A percentile compares a stretch with the other conserved stretches of the same genome.
Evolutionary conservation across 345 rosid genomes (phyloP).

Genomic region (Raphanus raphanistrum): DNA sequence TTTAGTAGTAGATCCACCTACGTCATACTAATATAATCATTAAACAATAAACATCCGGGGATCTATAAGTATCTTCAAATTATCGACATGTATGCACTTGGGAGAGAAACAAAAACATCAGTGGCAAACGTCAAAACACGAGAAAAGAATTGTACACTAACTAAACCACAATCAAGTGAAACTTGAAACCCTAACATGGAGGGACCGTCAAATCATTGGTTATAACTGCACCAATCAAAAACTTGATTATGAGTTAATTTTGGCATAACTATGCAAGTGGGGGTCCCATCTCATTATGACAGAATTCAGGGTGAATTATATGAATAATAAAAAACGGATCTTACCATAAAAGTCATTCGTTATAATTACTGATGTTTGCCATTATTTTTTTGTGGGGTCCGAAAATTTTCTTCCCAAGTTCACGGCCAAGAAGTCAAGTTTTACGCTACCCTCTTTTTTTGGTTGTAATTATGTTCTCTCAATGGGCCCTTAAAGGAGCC

Average conservation of each 20-base stretch:
- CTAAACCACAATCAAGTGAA: conserved; percentile 35
- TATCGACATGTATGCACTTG: background rate
- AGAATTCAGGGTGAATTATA: conserved; percentile 3
- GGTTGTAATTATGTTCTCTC: background rate
- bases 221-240: conserved; percentile 43
- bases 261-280: conserved; percentile 21
- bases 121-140: conserved; percentile 31
- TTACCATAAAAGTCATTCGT: conserved; percentile 53
- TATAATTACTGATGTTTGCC: conserved; percentile 60
- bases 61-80: conserved; percentile 15
- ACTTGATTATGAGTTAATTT: conserved; percentile 29
- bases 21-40: background rate
- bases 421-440: conserved; percentile 17
- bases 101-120: background rate
- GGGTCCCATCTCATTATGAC: conserved; percentile 44
- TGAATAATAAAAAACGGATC: background rate
- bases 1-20: background rate
- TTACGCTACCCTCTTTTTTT: background rate
- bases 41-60: background rate
- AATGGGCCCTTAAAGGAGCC: conserved; percentile 11
- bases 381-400: conserved; percentile 31
- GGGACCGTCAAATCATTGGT: conserved; percentile 56
- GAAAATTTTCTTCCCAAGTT: background rate
- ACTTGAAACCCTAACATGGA: conserved; percentile 39
- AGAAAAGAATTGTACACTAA: conserved; percentile 27